Evolutionary conservation across 805 yeast species (phyloP).

Genomic region (Dipodascus albidus): DNA sequence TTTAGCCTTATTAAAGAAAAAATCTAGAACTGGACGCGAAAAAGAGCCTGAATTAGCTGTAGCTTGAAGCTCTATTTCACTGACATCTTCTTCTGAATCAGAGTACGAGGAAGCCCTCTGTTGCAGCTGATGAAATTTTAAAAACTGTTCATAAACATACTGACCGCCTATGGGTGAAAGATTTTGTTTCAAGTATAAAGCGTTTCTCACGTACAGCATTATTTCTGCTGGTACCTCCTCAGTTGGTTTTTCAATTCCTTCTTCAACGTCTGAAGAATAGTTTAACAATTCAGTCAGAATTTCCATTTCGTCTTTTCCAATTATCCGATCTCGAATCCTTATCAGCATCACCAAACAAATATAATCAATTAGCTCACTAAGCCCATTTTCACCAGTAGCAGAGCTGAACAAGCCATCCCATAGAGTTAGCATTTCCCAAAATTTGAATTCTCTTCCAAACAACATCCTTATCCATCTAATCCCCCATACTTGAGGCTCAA

Average conservation of each 20-base stretch:
- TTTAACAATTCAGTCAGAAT: conserved; percentile 15
- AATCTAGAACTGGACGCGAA: conserved; percentile 6
- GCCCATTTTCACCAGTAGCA: conserved; percentile 13
- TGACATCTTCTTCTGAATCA: conserved; percentile 1
- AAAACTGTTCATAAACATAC: conserved; percentile 14
- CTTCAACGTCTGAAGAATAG: conserved; percentile 11
- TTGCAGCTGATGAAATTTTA: conserved; percentile 3
- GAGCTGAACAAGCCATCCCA: conserved; percentile 29
- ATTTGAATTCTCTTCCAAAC: conserved; percentile 26
- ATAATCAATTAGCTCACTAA: conserved; percentile 23
- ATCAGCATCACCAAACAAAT: conserved; percentile 25
- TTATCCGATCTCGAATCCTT: conserved; percentile 17
- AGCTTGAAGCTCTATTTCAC: not conserved
- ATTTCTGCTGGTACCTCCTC: conserved; percentile 11
- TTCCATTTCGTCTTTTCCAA: conserved; percentile 11
- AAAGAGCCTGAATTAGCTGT: conserved; percentile 8
- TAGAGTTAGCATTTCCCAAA: conserved; percentile 16
- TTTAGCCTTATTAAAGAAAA: conserved; percentile 3
- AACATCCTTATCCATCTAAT: conserved; percentile 26
- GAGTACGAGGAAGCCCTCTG: conserved; percentile 4
- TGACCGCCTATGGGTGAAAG: conserved; percentile 14
- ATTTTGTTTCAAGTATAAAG: conserved; percentile 15
- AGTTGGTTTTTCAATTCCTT: not conserved
- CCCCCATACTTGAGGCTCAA: conserved; percentile 30
- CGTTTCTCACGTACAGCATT: conserved; percentile 14